These are phyloP conservation scores for Acacia pycnantha DNA, from an alignment of 331 rosid species.

Conservation along the genomic window DNA sequence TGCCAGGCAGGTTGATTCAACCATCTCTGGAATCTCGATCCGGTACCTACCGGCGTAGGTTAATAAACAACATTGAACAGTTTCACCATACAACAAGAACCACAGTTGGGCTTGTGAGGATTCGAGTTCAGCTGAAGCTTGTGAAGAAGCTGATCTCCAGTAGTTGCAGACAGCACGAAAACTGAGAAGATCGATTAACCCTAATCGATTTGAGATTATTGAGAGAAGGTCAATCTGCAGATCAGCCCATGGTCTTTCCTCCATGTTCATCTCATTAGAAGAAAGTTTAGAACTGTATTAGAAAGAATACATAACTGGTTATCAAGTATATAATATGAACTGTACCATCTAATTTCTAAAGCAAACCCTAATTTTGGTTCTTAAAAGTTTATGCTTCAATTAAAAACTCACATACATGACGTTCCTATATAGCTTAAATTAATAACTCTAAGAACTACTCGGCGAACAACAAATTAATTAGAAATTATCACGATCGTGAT, in stretches of 20 bases:
- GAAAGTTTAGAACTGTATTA: neutral
- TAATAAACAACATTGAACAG: neutral
- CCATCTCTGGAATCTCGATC: slow-evolving; percentile 12
- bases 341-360: neutral
- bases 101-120: neutral
- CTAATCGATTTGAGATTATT: neutral
- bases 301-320: neutral
- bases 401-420: neutral
- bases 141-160: neutral
- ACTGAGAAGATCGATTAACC: neutral
- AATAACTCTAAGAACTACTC: neutral
- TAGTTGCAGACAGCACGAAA: neutral
- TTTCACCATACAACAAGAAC: slow-evolving; percentile 9
- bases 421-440: neutral
- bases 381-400: no score
- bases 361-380: neutral
- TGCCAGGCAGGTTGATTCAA: neutral
- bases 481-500: neutral
- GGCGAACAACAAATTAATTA: no score
- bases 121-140: neutral
- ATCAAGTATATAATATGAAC: neutral
- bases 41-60: neutral
- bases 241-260: neutral
- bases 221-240: neutral
- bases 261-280: neutral